Evolutionary conservation across 176 grass and related monocot species (phyloP), one percentile per base, ranked within the genome.

Genomic region (Chrysopogon serrulatus): DNA sequence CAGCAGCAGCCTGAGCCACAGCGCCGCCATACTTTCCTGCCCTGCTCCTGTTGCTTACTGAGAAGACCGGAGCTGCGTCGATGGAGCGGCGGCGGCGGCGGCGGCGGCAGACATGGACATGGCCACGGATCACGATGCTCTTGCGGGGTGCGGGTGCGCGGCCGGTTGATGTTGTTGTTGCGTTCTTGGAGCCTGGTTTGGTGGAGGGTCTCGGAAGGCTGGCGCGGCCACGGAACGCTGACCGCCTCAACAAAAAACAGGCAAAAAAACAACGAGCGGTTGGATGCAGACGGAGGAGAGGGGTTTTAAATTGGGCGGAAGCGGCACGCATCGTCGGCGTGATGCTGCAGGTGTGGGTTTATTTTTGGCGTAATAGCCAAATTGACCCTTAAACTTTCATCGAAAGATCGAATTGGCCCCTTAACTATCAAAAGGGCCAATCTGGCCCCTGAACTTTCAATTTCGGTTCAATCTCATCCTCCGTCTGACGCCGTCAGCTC

Each of bases 1-100:
- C 21, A 95, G 79, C 41, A 95, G 56, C 33, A 92, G 63, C 63
- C 59, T 44, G 24, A 92, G 73, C 90, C 83, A 84, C 71, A 81
- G 66, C 74, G 39, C 78, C 85, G n/a, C 81, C 90, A 95, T 84
- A 1, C 1, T 10, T 56, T n/a, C 51, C 21, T 56, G 6, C 30
- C n/a, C 18, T 30, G 39, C 41, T 6, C 37, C 37, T n/a, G 33
- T 32, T 32, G 13, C 48, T 78, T 48, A 79, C 81, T 10, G 16
- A 8, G 17, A 1, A 4, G 11, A 63, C 4, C 48, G 12, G 12
- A 57, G 35, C 11, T 44, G 63, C 18, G 64, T 1, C 53, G 43
- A 57, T 34, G 43, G 69, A 9, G 78, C 56, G 49, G 63, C 5
- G 63, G 73, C 32, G 62, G n/a, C n/a, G n/a, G n/a, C n/a, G n/a